phyloP scores from a whole-genome alignment of 2,329 filamentous ascomycete species.

The Dichotomopilus funicola region DNA sequence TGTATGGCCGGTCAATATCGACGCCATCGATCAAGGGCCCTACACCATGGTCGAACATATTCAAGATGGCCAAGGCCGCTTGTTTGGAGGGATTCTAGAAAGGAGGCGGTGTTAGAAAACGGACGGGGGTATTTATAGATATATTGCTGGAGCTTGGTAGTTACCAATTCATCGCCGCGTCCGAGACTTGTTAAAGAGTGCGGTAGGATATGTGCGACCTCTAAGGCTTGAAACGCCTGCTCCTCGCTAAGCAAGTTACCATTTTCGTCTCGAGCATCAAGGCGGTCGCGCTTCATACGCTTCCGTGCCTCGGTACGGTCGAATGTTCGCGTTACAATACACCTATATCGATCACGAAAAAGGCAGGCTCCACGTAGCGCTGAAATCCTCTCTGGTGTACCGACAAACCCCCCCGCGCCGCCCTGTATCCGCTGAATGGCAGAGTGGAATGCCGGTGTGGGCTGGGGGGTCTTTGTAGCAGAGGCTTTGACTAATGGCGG shows the following conservation, averaged over 20 bases:
- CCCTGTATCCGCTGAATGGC: slow-evolving; percentile 20
- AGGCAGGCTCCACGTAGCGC: slow-evolving; percentile 25
- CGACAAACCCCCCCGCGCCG: slow-evolving; percentile 14
- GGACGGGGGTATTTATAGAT: not conserved
- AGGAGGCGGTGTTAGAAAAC: not conserved
- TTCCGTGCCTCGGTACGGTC: slow-evolving; percentile 9
- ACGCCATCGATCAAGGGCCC: slow-evolving; percentile 32
- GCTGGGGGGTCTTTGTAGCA: slow-evolving; percentile 24
- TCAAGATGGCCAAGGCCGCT: slow-evolving; percentile 32
- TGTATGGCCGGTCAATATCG: slow-evolving; percentile 35
- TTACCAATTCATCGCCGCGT: slow-evolving; percentile 6
- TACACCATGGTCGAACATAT: slow-evolving; percentile 36
- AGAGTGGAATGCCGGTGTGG: slow-evolving; percentile 22
- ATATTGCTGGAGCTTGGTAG: no score
- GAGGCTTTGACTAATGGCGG: slow-evolving; percentile 23
- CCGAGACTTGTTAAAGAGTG: slow-evolving; percentile 15
- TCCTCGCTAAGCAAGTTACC: slow-evolving; percentile 13
- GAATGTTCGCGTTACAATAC: slow-evolving; percentile 25
- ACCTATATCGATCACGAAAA: slow-evolving; percentile 26
- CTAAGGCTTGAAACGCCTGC: slow-evolving; percentile 6
- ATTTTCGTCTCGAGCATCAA: slow-evolving; percentile 22
- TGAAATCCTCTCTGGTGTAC: slow-evolving; percentile 23
- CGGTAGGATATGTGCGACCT: slow-evolving; percentile 25
- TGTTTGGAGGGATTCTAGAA: slow-evolving; percentile 24
- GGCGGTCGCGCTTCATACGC: slow-evolving; percentile 7